Conservation (phyloP, 1,284 basidiomycete genomes). For the Cutaneotrichosporon cutaneum region DNA sequence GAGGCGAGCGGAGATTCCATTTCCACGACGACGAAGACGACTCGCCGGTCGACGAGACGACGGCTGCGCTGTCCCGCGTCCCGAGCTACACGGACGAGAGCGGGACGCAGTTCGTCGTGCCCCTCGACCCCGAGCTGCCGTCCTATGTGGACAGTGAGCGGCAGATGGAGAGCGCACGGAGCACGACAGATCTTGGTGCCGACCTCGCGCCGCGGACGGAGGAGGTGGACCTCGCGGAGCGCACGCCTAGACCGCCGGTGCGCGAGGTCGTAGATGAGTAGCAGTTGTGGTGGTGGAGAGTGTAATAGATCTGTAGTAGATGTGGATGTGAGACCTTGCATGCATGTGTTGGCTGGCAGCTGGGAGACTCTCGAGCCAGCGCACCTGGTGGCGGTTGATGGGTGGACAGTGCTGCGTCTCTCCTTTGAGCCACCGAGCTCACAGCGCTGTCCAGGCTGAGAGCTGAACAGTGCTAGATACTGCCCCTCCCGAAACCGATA, state of each 20-base stretch:
- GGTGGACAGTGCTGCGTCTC: no score
- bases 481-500: no score
- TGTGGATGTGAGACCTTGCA: background rate
- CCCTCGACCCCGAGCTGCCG: constrained; percentile 73
- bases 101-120: constrained; percentile 59
- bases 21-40: constrained; percentile 8
- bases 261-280: background rate
- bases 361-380: no score
- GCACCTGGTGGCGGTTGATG: no score
- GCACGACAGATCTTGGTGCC: constrained; percentile 9
- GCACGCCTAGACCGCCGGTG: background rate
- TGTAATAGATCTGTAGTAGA: no score
- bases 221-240: background rate
- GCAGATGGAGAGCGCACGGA: constrained; percentile 18
- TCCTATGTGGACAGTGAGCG: constrained; percentile 68
- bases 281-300: background rate
- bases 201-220: background rate
- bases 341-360: background rate
- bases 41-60: constrained; percentile 19
- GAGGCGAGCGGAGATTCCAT: constrained; percentile 9
- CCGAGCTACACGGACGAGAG: constrained; percentile 69
- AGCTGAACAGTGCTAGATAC: background rate
- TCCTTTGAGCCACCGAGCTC: no score
- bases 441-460: background rate
- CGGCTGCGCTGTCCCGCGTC: constrained; percentile 58